phyloP scores from a whole-genome alignment of 306 rosid species.

The Pterocarpus macrocarpus region DNA sequence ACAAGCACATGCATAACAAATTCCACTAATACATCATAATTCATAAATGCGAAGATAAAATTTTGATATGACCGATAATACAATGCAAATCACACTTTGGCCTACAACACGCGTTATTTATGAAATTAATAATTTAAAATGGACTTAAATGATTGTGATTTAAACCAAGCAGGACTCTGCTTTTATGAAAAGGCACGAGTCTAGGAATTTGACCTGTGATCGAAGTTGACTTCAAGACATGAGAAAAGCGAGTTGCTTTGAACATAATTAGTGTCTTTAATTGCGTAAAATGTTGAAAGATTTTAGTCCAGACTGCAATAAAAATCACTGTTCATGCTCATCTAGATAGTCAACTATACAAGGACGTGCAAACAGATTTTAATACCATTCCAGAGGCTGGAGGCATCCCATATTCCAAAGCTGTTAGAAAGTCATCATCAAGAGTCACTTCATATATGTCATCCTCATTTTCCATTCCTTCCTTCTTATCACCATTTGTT shows the following conservation, averaged over 20 bases:
- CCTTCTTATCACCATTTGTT: conserved; percentile 48
- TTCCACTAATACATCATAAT: background rate
- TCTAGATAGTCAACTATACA: conserved; percentile 10
- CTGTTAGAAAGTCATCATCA: conserved; percentile 93
- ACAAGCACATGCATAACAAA: background rate
- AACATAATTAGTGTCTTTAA: conserved; percentile 27
- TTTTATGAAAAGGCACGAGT: background rate
- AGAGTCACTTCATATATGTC: conserved; percentile 83
- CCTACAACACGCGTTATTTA: background rate
- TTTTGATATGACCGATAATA: background rate
- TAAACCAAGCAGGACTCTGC: background rate
- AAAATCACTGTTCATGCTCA: background rate
- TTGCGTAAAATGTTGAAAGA: background rate
- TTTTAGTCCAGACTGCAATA: background rate
- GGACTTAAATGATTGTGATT: conserved; percentile 10
- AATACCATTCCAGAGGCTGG: conserved; percentile 98
- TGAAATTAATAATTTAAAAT: background rate
- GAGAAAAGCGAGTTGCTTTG: conserved; percentile 12
- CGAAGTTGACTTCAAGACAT: conserved; percentile 1
- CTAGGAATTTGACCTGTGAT: conserved; percentile 8
- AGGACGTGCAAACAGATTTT: conserved; percentile 36
- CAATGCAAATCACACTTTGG: conserved; percentile 12
- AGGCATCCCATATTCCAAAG: conserved; percentile 99
- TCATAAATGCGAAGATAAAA: conserved; percentile 4
- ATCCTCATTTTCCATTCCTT: conserved; percentile 62